These are phyloP conservation scores for Cyclotella distinguenda DNA, from an alignment of 108 stramenopile genomes.

Conservation along the genomic window DNA sequence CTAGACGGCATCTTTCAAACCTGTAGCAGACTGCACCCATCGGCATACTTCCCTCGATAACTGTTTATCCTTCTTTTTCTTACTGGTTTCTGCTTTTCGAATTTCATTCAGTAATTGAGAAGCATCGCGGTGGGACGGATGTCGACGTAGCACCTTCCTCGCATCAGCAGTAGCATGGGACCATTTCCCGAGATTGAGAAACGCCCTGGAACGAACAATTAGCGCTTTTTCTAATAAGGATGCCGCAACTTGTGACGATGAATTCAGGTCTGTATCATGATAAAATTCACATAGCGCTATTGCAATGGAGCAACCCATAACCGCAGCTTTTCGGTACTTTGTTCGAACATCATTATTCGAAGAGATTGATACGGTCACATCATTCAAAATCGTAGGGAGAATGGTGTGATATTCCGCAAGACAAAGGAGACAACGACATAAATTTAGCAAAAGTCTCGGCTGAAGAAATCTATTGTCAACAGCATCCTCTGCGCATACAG, in stretches of 20 bases:
- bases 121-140: constrained; percentile 31
- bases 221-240: constrained; percentile 30
- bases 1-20: too few species aligned
- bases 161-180: constrained; percentile 26
- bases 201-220: constrained; percentile 32
- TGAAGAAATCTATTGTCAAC: constrained; percentile 34
- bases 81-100: neutral
- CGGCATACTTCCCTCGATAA: constrained; percentile 60
- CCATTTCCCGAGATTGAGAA: constrained; percentile 21
- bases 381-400: too few species aligned
- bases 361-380: neutral
- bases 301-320: constrained; percentile 35
- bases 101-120: constrained; percentile 30
- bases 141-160: constrained; percentile 12
- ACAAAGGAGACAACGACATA: constrained; percentile 59
- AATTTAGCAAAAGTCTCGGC: constrained; percentile 60
- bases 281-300: constrained; percentile 33
- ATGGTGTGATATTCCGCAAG: constrained; percentile 48
- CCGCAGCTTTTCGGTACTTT: constrained; percentile 29
- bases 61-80: constrained; percentile 45
- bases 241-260: neutral
- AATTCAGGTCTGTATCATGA: neutral
- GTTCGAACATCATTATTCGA: constrained; percentile 7
- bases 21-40: constrained; percentile 60
- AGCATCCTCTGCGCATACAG: constrained; percentile 38